Base-by-base conservation (phyloP, 805 yeast species). In the Kazachstania kunashirensis region DNA sequence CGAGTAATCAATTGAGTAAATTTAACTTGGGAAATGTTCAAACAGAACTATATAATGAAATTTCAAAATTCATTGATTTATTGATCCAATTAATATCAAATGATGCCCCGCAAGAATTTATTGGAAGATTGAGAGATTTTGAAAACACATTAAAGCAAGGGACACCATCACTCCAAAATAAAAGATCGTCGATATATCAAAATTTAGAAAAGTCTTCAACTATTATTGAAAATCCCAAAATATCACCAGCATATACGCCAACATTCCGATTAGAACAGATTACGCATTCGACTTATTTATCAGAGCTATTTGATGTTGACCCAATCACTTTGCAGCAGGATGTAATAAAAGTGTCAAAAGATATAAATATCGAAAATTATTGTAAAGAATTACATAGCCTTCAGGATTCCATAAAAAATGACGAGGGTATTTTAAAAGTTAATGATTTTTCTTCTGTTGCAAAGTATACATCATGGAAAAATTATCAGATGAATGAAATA, bases 211-310 rank as follows among this genome's bases (percentile, higher is more conserved):
- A 12, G 9, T 20, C 23, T 20, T 20, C n/a, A 28, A 17, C 7
- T 14, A 4, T 26, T 9, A 26, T 26, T 26, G 14, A 26, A 14
- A 26, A 21, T 9, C 8, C 8, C 24, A 21, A 12, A 21, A 9
- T 9, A 21, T 3, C 11, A 21, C 11, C 24, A 21, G 24, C 5
- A 4, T 21, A 21, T 4, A 4, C 24, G 2, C 82, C 84, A 2
- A 63, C 78, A 0, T 80, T 69, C 49, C 63, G 68, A 25, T 38
- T 77, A 2, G 44, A 65, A 0, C 84, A 79, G 42, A 72, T 80
- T 58, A 71, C 74, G 14, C 65, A 67, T 41, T 68, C 76, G 1
- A 50, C 46, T n/a, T 57, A 71, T 17, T 48, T 82, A 8, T 67
- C 64, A 26, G 53, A 59, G 3, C 37, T 80, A n/a, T 77, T 81